Evolutionary conservation across 495 filamentous ascomycete genomes (phyloP).

Genomic region (Hamigera avellanea): DNA sequence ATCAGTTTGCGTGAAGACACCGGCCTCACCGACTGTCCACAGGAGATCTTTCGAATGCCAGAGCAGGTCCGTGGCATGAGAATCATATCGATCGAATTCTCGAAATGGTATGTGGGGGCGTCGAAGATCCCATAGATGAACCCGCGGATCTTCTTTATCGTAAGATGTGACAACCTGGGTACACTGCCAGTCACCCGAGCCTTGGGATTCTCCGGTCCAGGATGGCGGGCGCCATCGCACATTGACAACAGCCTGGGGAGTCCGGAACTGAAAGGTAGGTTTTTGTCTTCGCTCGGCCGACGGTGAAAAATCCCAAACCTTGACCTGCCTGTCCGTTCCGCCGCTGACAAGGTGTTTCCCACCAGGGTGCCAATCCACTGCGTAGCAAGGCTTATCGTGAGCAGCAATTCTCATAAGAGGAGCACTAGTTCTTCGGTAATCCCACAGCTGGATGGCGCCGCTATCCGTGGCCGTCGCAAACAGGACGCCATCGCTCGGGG

Average conservation of each 20-base stretch:
- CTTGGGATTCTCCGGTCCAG: conserved; percentile 55
- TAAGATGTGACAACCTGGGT: conserved; percentile 60
- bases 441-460: conserved; percentile 64
- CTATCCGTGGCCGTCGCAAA: conserved; percentile 89
- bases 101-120: conserved; percentile 77
- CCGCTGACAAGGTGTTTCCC: conserved; percentile 82
- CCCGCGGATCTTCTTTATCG: conserved; percentile 50
- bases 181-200: conserved; percentile 52
- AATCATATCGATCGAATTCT: conserved; percentile 67
- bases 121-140: conserved; percentile 90
- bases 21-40: conserved; percentile 82
- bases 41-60: conserved; percentile 87
- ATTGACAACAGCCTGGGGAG: conserved; percentile 57
- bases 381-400: conserved; percentile 66
- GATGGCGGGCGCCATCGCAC: conserved; percentile 80
- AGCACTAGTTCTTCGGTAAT: conserved; percentile 46
- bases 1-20: conserved; percentile 80
- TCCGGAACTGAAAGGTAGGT: conserved; percentile 46
- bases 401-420: conserved; percentile 67
- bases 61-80: conserved; percentile 61
- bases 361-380: conserved; percentile 93
- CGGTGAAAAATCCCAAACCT: conserved; percentile 86
- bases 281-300: conserved; percentile 71
- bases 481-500: conserved; percentile 66
- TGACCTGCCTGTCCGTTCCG: conserved; percentile 68